Conservation (phyloP, 768 basidiomycete species). For the Tubosaeta sp. region DNA sequence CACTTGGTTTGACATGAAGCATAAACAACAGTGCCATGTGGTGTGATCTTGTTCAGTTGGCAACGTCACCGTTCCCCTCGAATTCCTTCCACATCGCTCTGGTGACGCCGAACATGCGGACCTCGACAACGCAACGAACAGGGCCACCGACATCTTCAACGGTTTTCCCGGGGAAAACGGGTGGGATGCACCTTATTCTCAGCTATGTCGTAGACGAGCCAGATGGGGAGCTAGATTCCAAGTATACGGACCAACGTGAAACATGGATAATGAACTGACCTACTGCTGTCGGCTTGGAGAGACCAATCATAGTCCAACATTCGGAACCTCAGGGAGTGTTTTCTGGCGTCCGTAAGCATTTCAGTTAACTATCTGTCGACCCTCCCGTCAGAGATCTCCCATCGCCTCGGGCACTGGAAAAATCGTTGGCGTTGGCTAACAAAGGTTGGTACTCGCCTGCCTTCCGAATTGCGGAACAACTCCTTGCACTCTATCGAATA, state of each 20-base stretch:
- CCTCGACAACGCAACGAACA: neutral
- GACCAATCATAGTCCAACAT: neutral
- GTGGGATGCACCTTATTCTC: neutral
- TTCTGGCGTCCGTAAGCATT: neutral
- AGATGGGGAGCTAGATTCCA: neutral
- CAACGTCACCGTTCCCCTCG: neutral
- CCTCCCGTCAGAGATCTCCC: neutral
- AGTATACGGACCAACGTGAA: neutral
- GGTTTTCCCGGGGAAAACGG: no score
- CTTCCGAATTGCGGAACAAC: no score
- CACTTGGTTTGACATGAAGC: no score
- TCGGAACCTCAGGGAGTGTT: neutral
- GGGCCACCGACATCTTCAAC: neutral
- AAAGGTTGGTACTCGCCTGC: neutral
- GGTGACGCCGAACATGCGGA: neutral
- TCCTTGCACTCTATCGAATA: no score
- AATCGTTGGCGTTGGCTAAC: neutral
- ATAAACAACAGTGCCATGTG: no score
- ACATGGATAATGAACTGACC: neutral
- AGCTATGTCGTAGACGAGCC: neutral
- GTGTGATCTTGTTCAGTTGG: neutral
- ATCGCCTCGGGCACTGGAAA: neutral
- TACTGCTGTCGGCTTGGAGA: neutral
- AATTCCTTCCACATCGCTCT: neutral
- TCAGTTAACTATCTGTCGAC: neutral